Evolutionary conservation across 169 alveolate species (phyloP).

Genomic region (Theileria luwenshuni): DNA sequence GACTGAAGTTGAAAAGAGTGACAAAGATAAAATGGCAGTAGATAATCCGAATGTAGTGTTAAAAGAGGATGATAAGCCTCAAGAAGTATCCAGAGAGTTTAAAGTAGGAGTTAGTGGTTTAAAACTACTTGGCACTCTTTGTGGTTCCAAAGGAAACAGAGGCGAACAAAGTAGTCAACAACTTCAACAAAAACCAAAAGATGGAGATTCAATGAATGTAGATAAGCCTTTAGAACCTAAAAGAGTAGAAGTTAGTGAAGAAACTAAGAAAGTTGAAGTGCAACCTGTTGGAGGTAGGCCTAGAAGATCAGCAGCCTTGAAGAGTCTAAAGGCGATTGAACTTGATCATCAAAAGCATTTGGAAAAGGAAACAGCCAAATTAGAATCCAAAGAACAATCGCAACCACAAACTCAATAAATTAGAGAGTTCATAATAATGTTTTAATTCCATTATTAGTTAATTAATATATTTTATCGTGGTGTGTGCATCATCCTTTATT

Average conservation of each 20-base stretch:
- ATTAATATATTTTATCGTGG: too few species aligned
- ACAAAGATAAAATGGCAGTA: neutral
- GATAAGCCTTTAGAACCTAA: neutral
- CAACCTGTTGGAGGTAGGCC: neutral
- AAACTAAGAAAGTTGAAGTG: too few species aligned
- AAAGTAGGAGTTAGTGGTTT: neutral
- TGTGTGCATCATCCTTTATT: too few species aligned
- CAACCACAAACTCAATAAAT: neutral
- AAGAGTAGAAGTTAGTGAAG: too few species aligned
- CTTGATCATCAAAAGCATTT: conserved; percentile 19
- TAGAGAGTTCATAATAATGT: too few species aligned
- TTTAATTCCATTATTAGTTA: too few species aligned
- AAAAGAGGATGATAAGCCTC: neutral
- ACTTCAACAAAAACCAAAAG: neutral
- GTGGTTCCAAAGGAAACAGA: neutral
- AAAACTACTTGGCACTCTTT: neutral
- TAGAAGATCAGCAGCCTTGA: conserved; percentile 51
- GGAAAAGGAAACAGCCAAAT: conserved; percentile 5
- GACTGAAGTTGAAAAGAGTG: neutral
- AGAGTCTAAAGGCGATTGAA: conserved; percentile 40
- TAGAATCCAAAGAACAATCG: neutral
- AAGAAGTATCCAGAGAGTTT: neutral
- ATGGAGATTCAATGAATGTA: neutral
- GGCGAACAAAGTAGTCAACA: neutral
- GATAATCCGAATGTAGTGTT: neutral